Evolutionary conservation across 768 basidiomycete species (phyloP), one percentile per base, ranked within the genome.

Genomic region (Suillus tomentosus): DNA sequence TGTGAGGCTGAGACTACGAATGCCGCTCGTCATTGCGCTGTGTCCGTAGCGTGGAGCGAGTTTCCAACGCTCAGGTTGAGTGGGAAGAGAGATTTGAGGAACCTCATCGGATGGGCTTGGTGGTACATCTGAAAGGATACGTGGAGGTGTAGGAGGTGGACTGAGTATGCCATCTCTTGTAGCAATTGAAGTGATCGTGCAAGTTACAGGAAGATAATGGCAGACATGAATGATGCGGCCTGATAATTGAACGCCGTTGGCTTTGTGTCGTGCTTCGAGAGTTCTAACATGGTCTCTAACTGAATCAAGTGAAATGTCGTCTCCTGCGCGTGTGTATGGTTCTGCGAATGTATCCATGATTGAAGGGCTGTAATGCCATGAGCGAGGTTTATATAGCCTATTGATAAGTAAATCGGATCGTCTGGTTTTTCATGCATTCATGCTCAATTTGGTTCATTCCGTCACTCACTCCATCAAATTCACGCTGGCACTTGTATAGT

Each of bases 1-100:
- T 0, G 91, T 91, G 14, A 87, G 79, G 3, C 89, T 83, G 42
- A 99, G 85, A 13, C 90, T 91, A 61, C 89, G 87, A 71, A 98
- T 95, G 39, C 96, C 96, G 53, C 90, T 91, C 65, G 95, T 90
- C 92, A 99, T 95, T 13, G 96, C 96, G 10, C 93, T 86, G 73
- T 99, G 97, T 19, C 95, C 96, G 67, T 94, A 89, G 47, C 96
- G 84, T 2, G 88, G 85, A 2, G 84, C 77, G 6, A 99, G 79
- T 19, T 85, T 84, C 96, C 96, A 99, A 43, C 81, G 79, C 45
- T 51, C 67, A 39, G 37, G 10, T 10, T 31, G 47, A 56, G 61
- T 1, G 42, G 51, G 51, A 61, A 70, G 62, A 3, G 69, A 68
- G n/a, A 71, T 65, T n/a, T 66, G 64, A 54, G 60, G 37, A 34